A percentile compares a stretch with the other conserved stretches of the same genome.
These are phyloP conservation scores for Elongisporangium prolatum DNA, from an alignment of 352 stramenopile genomes.

Conservation along the genomic window DNA sequence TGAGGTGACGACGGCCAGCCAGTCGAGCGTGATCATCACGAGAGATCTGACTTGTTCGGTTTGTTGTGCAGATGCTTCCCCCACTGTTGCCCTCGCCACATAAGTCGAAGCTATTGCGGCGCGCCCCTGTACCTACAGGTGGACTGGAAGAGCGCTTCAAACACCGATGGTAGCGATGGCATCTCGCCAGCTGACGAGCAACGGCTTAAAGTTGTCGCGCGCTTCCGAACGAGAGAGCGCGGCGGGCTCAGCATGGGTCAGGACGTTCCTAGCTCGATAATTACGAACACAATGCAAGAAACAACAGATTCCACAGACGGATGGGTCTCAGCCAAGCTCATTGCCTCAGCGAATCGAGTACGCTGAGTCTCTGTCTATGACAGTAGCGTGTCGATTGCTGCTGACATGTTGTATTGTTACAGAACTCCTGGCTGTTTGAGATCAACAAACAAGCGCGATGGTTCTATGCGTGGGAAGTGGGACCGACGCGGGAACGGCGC, in stretches of 20 bases:
- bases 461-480: slow-evolving; percentile 6
- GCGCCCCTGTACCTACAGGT: slow-evolving; percentile 28
- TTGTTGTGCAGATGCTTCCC: slow-evolving; percentile 39
- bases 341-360: slow-evolving; percentile 2
- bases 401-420: too few species aligned
- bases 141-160: not conserved
- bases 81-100: slow-evolving; percentile 46
- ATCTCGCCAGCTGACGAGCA: not conserved
- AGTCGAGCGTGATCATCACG: too few species aligned
- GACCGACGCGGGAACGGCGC: slow-evolving; percentile 2
- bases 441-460: slow-evolving; percentile 2
- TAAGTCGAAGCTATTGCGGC: slow-evolving; percentile 43
- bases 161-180: not conserved
- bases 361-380: not conserved
- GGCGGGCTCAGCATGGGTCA: not conserved
- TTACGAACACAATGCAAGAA: not conserved
- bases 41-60: too few species aligned
- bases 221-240: not conserved
- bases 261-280: not conserved
- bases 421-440: slow-evolving; percentile 7
- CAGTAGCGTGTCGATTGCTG: too few species aligned
- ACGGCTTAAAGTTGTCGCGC: not conserved
- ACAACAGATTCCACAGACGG: not conserved
- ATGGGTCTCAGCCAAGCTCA: slow-evolving; percentile 1
- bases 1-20: too few species aligned